Percentiles rank a stretch among this genome's conserved stretches.
Evolutionary conservation across 192 early-diverging fungal genomes (phyloP).

Genomic region (Coemansia sp.): DNA sequence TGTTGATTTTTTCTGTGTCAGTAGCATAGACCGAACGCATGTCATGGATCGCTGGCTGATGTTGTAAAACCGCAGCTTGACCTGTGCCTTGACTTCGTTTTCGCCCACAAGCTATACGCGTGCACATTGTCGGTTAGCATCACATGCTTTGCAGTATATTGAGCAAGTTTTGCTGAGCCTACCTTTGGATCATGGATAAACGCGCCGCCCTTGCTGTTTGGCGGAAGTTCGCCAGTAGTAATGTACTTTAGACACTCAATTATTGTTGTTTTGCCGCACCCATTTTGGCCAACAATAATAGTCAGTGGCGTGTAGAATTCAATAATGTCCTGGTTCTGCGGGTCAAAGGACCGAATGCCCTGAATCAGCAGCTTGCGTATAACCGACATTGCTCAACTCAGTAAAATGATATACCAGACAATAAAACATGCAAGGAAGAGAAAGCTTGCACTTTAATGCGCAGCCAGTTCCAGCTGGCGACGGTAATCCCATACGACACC

Average conservation of each 20-base stretch:
- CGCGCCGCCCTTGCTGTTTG: conserved; percentile 80
- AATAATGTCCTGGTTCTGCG: conserved; percentile 69
- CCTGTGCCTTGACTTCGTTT: conserved; percentile 86
- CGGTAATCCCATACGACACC: background rate
- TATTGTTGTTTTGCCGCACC: conserved; percentile 96
- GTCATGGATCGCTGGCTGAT: conserved; percentile 72
- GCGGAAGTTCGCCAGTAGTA: conserved; percentile 88
- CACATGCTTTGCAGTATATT: background rate
- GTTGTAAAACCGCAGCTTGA: conserved; percentile 82
- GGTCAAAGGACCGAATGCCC: conserved; percentile 92
- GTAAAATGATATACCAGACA: background rate
- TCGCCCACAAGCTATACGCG: conserved; percentile 61
- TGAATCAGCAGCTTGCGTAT: conserved; percentile 73
- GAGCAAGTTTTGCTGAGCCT: conserved; percentile 20
- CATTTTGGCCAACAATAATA: conserved; percentile 93
- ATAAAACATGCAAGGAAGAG: background rate
- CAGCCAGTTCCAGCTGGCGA: background rate
- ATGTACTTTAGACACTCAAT: conserved; percentile 97
- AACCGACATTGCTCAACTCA: conserved; percentile 52
- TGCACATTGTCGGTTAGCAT: background rate
- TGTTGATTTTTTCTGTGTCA: conserved; percentile 65
- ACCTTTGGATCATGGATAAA: conserved; percentile 96
- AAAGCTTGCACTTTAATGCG: background rate
- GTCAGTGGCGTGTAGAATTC: conserved; percentile 90
- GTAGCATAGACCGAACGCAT: conserved; percentile 72